Evolutionary conservation across 495 filamentous ascomycete genomes (phyloP).

Genomic region (Penicillium coprophilum): DNA sequence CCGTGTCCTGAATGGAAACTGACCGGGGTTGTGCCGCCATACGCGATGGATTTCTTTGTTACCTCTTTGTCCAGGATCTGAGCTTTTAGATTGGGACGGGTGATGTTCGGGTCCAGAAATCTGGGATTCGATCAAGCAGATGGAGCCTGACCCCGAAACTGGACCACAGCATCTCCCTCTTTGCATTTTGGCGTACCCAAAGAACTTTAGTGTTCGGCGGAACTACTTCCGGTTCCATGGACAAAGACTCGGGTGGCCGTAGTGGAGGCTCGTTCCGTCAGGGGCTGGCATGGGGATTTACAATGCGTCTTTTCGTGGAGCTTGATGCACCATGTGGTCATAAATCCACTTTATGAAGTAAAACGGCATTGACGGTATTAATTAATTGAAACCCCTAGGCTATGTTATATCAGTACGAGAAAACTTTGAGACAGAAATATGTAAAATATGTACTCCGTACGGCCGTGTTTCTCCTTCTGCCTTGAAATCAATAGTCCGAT

Average conservation of each 20-base stretch:
- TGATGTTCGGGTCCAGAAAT: conserved; percentile 4
- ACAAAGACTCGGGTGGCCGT: conserved; percentile 11
- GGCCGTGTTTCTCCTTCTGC: neutral
- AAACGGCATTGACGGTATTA: neutral
- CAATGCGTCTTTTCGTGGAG: conserved; percentile 9
- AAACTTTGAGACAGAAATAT: too few relatives aligned
- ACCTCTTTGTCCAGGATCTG: conserved; percentile 4
- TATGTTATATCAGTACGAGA: neutral
- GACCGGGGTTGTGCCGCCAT: conserved; percentile 16
- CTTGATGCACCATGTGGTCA: conserved; percentile 2
- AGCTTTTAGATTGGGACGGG: neutral
- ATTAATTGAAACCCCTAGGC: neutral
- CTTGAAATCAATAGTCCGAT: conserved; percentile 17
- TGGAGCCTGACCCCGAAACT: conserved; percentile 12
- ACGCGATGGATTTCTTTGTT: conserved; percentile 17
- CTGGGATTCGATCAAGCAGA: neutral
- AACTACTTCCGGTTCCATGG: conserved; percentile 14
- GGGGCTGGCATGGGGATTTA: conserved; percentile 4
- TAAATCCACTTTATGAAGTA: conserved; percentile 6
- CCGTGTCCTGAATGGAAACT: neutral
- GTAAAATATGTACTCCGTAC: too few relatives aligned
- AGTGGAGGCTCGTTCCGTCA: conserved; percentile 10
- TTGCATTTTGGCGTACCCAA: neutral
- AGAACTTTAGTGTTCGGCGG: conserved; percentile 3
- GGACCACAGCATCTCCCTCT: neutral